Evolutionary conservation across 2,329 filamentous ascomycete genomes (phyloP), one percentile per base, ranked within the genome.

Genomic region (Fusarium pseudoanthophilum): DNA sequence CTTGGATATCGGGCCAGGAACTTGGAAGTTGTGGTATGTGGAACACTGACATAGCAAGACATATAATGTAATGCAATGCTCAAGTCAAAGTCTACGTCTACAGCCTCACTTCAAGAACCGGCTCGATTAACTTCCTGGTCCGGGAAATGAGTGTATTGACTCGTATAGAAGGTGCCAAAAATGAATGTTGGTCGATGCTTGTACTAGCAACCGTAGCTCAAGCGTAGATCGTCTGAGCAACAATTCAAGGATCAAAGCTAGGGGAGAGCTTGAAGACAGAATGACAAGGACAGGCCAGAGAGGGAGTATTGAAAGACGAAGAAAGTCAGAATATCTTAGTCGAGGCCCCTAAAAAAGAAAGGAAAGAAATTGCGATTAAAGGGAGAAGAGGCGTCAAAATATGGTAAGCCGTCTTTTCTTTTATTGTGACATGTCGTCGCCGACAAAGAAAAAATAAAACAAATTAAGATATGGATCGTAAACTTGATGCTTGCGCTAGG

Each of bases 111-210:
- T 37, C 36, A 60, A 32, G 36, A 40, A 60, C 24, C 39, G 60
- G 60, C 55, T 67, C 73, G 72, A 69, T 49, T 64, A 65, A 63
- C 63, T 67, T 52, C 53, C 64, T 37, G 59, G 64, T 52, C 49
- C 39, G 65, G 74, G 74, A 77, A 77, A 78, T 78, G 76, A 78
- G 69, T 42, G 53, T 72, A 64, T 53, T 65, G 71, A 67, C 68
- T 69, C 48, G 40, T 52, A 61, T 57, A 60, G 62, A 61, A 66
- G 60, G 43, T 59, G 55, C 67, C 46, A 65, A 60, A 74, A 73
- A 59, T 65, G 60, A 63, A 74, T 49, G 53, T 39, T 65, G 57
- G 59, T 57, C 59, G 57, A 64, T 69, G 70, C 72, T 62, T 63
- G 62, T 71, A 59, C 66, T 57, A 72, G 64, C 40, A 58, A n/a